A percentile compares a stretch with the other conserved stretches of the same genome.
Evolutionary conservation across 148 eudicot genomes (phyloP).

Genomic region (Arbutus unedo): DNA sequence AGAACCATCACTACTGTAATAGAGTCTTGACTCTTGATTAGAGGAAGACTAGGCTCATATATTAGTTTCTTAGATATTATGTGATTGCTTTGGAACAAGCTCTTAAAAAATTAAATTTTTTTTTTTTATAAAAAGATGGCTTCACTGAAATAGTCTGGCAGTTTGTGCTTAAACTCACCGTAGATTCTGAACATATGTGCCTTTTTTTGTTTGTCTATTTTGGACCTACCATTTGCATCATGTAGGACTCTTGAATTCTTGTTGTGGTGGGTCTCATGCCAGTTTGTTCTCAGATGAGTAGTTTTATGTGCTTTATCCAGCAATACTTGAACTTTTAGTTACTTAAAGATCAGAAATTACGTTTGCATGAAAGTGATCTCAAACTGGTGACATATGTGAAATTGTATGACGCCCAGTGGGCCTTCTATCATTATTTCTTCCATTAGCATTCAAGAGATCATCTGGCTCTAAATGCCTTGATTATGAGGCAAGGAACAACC

Average conservation of each 20-base stretch:
- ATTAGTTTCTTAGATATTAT: too few species aligned
- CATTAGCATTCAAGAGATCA: not conserved
- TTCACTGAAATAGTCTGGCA: constrained; percentile 7
- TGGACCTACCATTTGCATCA: not conserved
- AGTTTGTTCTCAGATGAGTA: not conserved
- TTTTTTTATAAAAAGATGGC: not conserved
- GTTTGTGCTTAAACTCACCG: not conserved
- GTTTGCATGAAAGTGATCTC: not conserved
- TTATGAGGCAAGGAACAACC: too few species aligned
- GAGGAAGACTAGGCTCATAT: not conserved
- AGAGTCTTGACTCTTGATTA: not conserved
- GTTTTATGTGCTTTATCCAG: not conserved
- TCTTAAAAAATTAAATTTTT: not conserved
- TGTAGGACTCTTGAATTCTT: not conserved
- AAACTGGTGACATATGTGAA: constrained; percentile 8
- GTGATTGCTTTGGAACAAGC: not conserved
- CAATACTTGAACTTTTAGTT: not conserved
- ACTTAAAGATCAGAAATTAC: not conserved
- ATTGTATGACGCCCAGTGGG: not conserved
- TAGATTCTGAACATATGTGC: constrained; percentile 1
- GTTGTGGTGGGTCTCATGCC: not conserved
- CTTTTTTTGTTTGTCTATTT: not conserved
- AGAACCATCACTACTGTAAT: not conserved
- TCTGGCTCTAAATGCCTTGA: not conserved
- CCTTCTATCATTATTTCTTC: not conserved